Evolutionary conservation across 2,329 filamentous ascomycete genomes (phyloP).

Genomic region (Podosphaera fusca): DNA sequence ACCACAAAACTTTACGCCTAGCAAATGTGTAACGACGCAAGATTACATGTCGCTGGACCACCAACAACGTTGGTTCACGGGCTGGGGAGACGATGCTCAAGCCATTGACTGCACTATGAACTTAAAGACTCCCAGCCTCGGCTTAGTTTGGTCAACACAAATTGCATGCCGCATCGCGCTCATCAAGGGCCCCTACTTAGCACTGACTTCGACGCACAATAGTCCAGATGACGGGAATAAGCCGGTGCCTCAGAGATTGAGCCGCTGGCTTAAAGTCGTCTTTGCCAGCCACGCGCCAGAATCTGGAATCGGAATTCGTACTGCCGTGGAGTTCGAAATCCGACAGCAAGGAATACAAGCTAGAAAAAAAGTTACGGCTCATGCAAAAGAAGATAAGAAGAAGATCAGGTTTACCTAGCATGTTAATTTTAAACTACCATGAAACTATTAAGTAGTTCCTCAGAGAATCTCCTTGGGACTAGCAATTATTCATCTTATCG

Average conservation of each 20-base stretch:
- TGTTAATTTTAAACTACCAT: too few relatives aligned
- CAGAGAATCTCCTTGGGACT: too few relatives aligned
- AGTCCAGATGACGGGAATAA: constrained; percentile 22
- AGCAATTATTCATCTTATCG: too few relatives aligned
- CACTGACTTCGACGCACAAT: constrained; percentile 14
- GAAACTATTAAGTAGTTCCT: too few relatives aligned
- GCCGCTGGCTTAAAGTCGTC: constrained; percentile 66
- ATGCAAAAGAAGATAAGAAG: not conserved
- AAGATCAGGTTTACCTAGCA: too few relatives aligned
- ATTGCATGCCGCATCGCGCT: constrained; percentile 63
- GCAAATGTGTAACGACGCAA: constrained; percentile 10
- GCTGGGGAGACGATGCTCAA: constrained; percentile 57
- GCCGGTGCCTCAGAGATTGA: constrained; percentile 34
- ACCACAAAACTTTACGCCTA: not conserved
- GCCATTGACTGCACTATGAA: constrained; percentile 15
- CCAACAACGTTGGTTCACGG: constrained; percentile 86
- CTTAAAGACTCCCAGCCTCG: constrained; percentile 67
- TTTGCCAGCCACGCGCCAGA: constrained; percentile 56
- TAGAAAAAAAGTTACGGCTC: constrained; percentile 2
- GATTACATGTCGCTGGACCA: constrained; percentile 55
- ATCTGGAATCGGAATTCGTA: constrained; percentile 23
- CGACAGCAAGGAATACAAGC: constrained; percentile 36
- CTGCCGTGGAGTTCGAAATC: constrained; percentile 52
- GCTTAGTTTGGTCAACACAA: constrained; percentile 79
- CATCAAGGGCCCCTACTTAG: constrained; percentile 41